phyloP scores from a whole-genome alignment of 2,329 filamentous ascomycete genomes.

The Sporothrix brasiliensis region DNA sequence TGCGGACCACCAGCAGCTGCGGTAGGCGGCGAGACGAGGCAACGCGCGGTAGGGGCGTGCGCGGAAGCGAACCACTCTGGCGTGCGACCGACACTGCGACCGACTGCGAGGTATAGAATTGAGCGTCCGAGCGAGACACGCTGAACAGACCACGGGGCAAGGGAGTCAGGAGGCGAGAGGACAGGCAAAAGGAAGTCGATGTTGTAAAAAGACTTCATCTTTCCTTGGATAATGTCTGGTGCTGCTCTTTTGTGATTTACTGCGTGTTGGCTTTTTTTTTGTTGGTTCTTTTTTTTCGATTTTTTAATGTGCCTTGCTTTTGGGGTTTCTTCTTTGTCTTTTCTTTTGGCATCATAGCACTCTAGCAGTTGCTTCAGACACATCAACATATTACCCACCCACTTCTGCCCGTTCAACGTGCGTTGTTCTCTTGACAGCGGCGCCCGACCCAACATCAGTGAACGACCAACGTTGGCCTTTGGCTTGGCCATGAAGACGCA shows the following conservation, averaged over 20 bases:
- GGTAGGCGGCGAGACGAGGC: constrained; percentile 18
- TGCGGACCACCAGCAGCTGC: constrained; percentile 36
- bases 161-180: not conserved
- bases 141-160: not conserved
- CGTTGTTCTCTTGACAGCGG: too few relatives aligned
- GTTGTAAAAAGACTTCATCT: not conserved
- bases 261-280: not conserved
- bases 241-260: not conserved
- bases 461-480: constrained; percentile 6
- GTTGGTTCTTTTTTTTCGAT: not conserved
- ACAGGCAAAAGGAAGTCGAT: not conserved
- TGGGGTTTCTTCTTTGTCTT: not conserved
- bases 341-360: constrained; percentile 1
- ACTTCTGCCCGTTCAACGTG: not conserved
- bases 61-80: not conserved
- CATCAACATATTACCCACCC: not conserved
- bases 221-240: constrained; percentile 9
- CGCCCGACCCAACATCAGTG: not conserved
- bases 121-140: not conserved
- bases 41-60: too few relatives aligned
- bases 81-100: not conserved
- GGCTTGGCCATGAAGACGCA: not conserved
- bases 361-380: not conserved
- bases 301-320: not conserved
- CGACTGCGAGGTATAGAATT: not conserved